Base-by-base conservation (phyloP, 2,329 filamentous ascomycete genomes). In the Neocucurbitaria cava region DNA sequence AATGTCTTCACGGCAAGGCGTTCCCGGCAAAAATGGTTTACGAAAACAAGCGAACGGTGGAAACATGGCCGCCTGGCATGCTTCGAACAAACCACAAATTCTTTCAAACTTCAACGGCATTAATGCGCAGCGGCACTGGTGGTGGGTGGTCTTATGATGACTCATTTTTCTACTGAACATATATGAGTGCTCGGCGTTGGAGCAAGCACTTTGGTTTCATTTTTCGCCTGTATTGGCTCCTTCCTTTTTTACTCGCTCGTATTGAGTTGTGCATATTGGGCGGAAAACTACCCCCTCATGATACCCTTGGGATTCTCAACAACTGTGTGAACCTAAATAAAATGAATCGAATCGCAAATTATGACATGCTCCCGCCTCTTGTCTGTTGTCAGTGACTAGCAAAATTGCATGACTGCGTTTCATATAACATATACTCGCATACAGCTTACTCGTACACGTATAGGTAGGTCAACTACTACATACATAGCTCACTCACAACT, bases 401-500 rank as follows among this genome's bases (percentile, higher is more conserved):
- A n/a, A n/a, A n/a, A n/a, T n/a, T n/a, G n/a, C n/a, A n/a, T 21
- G 9, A 17, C 15, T n/a, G 15, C 31, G 13, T 21, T 39, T 21
- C 7, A 21, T 7, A 4, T 9, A 10, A 39, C 5, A 11, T 39
- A 21, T 21, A 39, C 11, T 39, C 18, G 20, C 3, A 10, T 4
- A 40, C 21, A n/a, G n/a, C 21, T 15, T 9, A 40, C 20, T 24
- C 9, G 38, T 40, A 24, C 38, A 24, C 21, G 11, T 36, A 20
- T 36, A 36, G n/a, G n/a, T n/a, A n/a, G n/a, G n/a, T n/a, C n/a
- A n/a, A n/a, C n/a, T n/a, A n/a, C n/a, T 21, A 23, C 10, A 48
- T 38, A 33, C 26, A 40, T 2, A 21, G 17, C 36, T 38, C 45
- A 70, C 36, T 38, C 45, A 70, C 55, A 72, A 47, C 42, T 56